These are phyloP conservation scores for Microdochium paspali DNA, from an alignment of 2,329 filamentous ascomycete genomes.

Conservation along the genomic window DNA sequence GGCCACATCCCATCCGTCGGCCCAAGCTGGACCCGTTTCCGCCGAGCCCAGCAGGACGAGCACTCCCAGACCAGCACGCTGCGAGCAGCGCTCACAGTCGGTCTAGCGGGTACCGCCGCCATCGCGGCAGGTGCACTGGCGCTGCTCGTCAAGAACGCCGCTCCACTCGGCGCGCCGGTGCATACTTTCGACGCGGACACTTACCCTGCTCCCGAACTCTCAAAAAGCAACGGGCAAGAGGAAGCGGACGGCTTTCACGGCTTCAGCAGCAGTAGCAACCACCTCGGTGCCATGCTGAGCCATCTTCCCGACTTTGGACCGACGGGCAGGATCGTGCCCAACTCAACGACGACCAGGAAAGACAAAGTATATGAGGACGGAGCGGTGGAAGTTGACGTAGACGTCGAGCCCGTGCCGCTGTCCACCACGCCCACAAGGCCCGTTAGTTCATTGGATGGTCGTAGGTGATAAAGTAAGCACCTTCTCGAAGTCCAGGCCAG, in stretches of 20 bases:
- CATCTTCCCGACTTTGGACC: conserved; percentile 9
- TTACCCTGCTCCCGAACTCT: neutral
- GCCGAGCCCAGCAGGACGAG: conserved; percentile 1
- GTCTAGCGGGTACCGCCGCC: conserved; percentile 19
- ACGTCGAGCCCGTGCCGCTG: conserved; percentile 2
- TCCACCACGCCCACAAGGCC: no score
- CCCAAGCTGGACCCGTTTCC: conserved; percentile 20
- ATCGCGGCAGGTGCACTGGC: conserved; percentile 24
- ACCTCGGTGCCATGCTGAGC: conserved; percentile 34
- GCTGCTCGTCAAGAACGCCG: conserved; percentile 24
- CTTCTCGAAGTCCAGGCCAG: no score
- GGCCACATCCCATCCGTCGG: conserved; percentile 20
- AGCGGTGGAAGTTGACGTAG: conserved; percentile 2
- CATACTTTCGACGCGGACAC: conserved; percentile 31
- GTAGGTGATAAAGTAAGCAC: no score
- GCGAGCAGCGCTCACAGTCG: conserved; percentile 23
- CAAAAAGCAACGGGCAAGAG: neutral
- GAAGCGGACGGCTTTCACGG: conserved; percentile 21
- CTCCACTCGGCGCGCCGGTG: conserved; percentile 33
- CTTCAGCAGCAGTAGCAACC: conserved; percentile 33
- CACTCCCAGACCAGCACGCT: conserved; percentile 15
- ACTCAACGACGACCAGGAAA: neutral
- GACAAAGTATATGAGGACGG: conserved; percentile 6
- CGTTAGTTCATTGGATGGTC: no score
- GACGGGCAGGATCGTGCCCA: neutral